Percentiles rank a stretch among this genome's conserved stretches.
Evolutionary conservation across 805 yeast species (phyloP).

Genomic region (Torulaspora gathmanii): DNA sequence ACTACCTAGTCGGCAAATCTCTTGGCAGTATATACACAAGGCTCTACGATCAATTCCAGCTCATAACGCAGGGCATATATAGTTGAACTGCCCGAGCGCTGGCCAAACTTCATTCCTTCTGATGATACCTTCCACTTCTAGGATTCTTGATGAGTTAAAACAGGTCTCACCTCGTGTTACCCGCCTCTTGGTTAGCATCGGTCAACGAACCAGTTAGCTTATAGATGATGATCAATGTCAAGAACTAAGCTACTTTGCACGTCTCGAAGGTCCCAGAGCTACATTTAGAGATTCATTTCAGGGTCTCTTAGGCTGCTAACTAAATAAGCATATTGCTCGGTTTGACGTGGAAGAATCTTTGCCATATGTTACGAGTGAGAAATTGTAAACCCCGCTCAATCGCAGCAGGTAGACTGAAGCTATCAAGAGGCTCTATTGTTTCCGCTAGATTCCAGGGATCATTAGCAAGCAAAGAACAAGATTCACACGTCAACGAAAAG

Average conservation of each 20-base stretch:
- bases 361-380: background rate
- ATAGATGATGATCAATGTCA: too few relatives aligned
- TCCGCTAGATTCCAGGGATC: conserved; percentile 6
- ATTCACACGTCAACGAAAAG: conserved; percentile 1
- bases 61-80: conserved; percentile 92
- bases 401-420: background rate
- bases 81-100: conserved; percentile 36
- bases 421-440: background rate
- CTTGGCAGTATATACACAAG: conserved; percentile 85
- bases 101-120: background rate
- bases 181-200: background rate
- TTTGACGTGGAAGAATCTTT: background rate
- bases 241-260: background rate
- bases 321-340: background rate
- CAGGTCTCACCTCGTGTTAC: background rate
- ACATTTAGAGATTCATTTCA: background rate
- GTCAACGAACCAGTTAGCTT: background rate
- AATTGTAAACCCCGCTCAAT: background rate
- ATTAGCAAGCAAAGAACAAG: conserved; percentile 2
- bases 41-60: conserved; percentile 90
- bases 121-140: background rate
- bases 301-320: background rate
- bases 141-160: background rate
- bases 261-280: background rate
- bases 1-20: conserved; percentile 69